Percentiles rank a stretch among this genome's conserved stretches.
Evolutionary conservation across 805 yeast genomes (phyloP).

Genomic region (Spathaspora gorwiae): DNA sequence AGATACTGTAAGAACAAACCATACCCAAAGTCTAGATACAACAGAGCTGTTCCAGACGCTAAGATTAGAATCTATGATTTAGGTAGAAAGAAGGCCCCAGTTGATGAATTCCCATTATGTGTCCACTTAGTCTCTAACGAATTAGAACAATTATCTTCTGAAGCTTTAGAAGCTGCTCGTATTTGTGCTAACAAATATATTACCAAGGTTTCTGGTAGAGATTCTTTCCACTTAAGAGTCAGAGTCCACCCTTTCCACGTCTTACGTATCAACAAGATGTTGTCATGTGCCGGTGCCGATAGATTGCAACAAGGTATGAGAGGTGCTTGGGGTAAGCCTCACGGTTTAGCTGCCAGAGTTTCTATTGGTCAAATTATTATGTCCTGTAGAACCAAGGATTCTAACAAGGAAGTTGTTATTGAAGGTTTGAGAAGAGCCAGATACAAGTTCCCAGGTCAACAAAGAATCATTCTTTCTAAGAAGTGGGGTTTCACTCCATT

Average conservation of each 20-base stretch:
- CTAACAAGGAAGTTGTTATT: conserved; percentile 93
- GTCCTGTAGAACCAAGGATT: conserved; percentile 97
- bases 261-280: conserved; percentile 99
- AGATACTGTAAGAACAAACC: conserved; percentile 99
- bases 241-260: conserved; percentile 99
- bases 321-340: conserved; percentile 99
- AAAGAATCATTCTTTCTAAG: conserved; percentile 97
- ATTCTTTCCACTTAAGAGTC: conserved; percentile 98
- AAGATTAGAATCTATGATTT: conserved; percentile 98
- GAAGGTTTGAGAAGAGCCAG: conserved; percentile 99
- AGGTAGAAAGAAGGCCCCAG: conserved; percentile 99
- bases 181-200: conserved; percentile 99
- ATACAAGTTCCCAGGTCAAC: conserved; percentile 99
- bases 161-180: conserved; percentile 99
- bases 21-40: conserved; percentile 99
- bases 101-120: conserved; percentile 99
- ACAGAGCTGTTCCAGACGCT: conserved; percentile 99
- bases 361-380: conserved; percentile 96
- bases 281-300: conserved; percentile 99
- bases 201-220: conserved; percentile 97
- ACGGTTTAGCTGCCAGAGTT: conserved; percentile 99
- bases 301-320: conserved; percentile 99
- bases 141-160: conserved; percentile 97
- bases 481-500: conserved; percentile 99
- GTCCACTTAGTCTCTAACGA: conserved; percentile 99